Percentiles rank a stretch among this genome's conserved stretches.
phyloP scores from a whole-genome alignment of 2,329 filamentous ascomycete genomes.

The Helicocarpus griseus region DNA sequence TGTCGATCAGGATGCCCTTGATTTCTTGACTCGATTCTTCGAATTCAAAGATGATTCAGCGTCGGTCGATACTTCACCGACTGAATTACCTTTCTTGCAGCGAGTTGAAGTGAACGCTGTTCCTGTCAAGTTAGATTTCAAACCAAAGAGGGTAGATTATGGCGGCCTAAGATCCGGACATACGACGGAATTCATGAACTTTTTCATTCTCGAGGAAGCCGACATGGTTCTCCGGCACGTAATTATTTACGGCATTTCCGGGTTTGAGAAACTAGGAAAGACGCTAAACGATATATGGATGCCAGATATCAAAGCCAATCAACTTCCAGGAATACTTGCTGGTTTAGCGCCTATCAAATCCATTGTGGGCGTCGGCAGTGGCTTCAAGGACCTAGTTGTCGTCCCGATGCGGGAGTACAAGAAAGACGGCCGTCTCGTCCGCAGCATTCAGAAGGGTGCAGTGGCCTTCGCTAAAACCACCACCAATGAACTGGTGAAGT shows the following conservation, averaged over 20 bases:
- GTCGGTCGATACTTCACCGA: constrained; percentile 40
- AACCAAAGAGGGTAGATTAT: constrained; percentile 96
- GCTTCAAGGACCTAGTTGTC: constrained; percentile 75
- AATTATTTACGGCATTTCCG: constrained; percentile 84
- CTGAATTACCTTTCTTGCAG: constrained; percentile 78
- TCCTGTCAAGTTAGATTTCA: constrained; percentile 84
- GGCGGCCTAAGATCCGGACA: constrained; percentile 82
- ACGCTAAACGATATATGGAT: constrained; percentile 95
- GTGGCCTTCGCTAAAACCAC: constrained; percentile 86
- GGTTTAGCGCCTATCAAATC: constrained; percentile 85
- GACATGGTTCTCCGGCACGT: constrained; percentile 78
- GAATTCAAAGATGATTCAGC: constrained; percentile 79
- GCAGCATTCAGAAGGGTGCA: constrained; percentile 85
- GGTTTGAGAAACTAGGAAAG: constrained; percentile 82
- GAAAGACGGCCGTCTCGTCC: constrained; percentile 85
- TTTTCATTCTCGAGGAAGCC: constrained; percentile 81
- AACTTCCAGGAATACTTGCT: constrained; percentile 78
- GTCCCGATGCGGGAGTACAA: constrained; percentile 87
- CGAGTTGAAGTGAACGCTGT: constrained; percentile 78
- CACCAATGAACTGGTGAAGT: constrained; percentile 83
- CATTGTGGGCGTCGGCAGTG: constrained; percentile 81
- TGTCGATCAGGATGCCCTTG: constrained; percentile 92
- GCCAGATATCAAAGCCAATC: constrained; percentile 81
- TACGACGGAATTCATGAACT: constrained; percentile 98
- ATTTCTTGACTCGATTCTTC: constrained; percentile 96